Conservation (phyloP, 2,329 filamentous ascomycete genomes). For the Hypocrella siamensis region DNA sequence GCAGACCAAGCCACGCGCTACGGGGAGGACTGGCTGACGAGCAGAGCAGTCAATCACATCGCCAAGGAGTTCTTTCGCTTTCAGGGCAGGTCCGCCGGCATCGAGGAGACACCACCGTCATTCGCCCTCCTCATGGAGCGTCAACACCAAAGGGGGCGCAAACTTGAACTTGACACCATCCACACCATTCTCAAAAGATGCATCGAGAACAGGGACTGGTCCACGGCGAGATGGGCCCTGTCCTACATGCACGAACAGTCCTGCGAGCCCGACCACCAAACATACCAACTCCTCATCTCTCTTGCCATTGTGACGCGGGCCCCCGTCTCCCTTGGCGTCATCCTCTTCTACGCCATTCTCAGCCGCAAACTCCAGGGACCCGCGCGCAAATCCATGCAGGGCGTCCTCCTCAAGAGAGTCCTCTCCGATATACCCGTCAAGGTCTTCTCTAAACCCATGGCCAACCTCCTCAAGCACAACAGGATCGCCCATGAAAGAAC, state of each 20-base stretch:
- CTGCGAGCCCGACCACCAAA: constrained; percentile 12
- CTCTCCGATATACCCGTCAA: constrained; percentile 10
- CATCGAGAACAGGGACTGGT: constrained; percentile 12
- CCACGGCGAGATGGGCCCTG: constrained; percentile 16
- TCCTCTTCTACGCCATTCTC: constrained; percentile 18
- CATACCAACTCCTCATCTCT: constrained; percentile 22
- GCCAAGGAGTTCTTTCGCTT: constrained; percentile 27
- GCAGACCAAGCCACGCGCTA: constrained; percentile 25
- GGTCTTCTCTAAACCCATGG: constrained; percentile 14
- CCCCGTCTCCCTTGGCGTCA: constrained; percentile 13
- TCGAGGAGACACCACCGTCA: constrained; percentile 10
- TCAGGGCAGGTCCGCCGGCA: constrained; percentile 11
- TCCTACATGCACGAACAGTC: constrained; percentile 8
- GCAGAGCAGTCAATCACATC: constrained; percentile 19
- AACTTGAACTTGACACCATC: constrained; percentile 16
- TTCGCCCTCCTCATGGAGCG: constrained; percentile 13
- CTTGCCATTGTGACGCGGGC: constrained; percentile 18
- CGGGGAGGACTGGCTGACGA: constrained; percentile 28
- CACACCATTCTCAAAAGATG: constrained; percentile 21
- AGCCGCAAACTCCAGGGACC: constrained; percentile 12
- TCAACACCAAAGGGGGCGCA: constrained; percentile 9
- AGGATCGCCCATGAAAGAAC: constrained; percentile 6
- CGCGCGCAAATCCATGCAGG: constrained; percentile 10
- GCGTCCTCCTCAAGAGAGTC: constrained; percentile 11
- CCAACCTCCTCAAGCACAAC: constrained; percentile 6